Conservation (phyloP, 495 filamentous ascomycete species). For the Penicillium desertorum region DNA sequence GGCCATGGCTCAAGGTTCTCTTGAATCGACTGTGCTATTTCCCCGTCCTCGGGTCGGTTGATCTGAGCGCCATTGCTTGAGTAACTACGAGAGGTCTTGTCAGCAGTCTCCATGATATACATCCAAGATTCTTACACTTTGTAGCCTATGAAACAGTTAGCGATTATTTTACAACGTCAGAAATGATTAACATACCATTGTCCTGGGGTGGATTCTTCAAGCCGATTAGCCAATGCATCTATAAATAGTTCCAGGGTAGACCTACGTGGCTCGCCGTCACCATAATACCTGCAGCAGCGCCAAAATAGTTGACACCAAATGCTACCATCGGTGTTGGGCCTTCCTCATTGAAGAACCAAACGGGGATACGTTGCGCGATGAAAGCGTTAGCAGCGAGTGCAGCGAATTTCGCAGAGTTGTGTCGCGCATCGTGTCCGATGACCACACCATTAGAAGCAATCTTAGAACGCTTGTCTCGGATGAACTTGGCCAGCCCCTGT, state of each 20-base stretch:
- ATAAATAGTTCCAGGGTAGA: neutral
- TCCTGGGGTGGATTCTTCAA: constrained; percentile 63
- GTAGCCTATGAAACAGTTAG: constrained; percentile 49
- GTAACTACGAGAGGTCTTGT: constrained; percentile 43
- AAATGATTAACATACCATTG: constrained; percentile 47
- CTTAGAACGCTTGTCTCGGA: constrained; percentile 44
- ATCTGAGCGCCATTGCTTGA: constrained; percentile 71
- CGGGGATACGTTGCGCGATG: constrained; percentile 57
- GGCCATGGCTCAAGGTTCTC: constrained; percentile 56
- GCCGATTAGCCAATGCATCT: constrained; percentile 21
- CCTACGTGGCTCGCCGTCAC: constrained; percentile 66
- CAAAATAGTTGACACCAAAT: constrained; percentile 57
- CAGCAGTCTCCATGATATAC: constrained; percentile 4
- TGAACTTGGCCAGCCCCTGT: constrained; percentile 66
- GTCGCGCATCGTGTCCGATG: constrained; percentile 66
- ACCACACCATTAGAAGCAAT: constrained; percentile 53
- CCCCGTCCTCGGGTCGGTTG: constrained; percentile 61
- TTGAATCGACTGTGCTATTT: constrained; percentile 61
- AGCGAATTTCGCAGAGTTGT: constrained; percentile 66
- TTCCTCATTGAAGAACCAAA: constrained; percentile 57
- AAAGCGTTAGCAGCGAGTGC: constrained; percentile 65
- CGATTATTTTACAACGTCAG: neutral
- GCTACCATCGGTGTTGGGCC: constrained; percentile 69
- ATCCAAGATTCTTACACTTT: constrained; percentile 54
- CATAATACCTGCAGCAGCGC: constrained; percentile 67